These are phyloP conservation scores for Phascolomyces articulosus DNA, from an alignment of 371 early-diverging fungal genomes.

Conservation along the genomic window DNA sequence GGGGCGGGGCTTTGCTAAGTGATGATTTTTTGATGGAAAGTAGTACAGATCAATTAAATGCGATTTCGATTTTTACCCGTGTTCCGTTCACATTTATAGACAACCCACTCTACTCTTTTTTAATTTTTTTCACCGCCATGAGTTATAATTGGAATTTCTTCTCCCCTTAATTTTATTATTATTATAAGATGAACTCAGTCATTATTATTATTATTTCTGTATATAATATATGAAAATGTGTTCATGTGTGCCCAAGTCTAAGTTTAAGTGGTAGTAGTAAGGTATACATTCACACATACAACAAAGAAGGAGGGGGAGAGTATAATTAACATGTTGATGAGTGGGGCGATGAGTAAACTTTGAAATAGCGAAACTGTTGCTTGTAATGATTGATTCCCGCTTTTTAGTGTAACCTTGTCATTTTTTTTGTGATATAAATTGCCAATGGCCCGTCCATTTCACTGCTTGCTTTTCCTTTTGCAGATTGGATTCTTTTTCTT, in stretches of 20 bases:
- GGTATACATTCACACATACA: no score
- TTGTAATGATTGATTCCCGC: conserved; percentile 7
- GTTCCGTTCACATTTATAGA: conserved; percentile 7
- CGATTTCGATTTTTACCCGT: background rate
- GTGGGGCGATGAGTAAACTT: background rate
- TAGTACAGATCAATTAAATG: conserved; percentile 5
- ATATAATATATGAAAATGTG: no score
- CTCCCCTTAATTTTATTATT: no score
- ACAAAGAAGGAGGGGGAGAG: background rate
- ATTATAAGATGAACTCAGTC: conserved; percentile 5
- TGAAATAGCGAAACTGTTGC: background rate
- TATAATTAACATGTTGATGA: no score
- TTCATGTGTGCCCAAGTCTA: no score
- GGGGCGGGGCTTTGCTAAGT: background rate
- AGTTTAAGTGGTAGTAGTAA: no score
- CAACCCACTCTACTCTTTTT: no score
- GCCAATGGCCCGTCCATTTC: conserved; percentile 1
- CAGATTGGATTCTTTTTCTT: conserved; percentile 21
- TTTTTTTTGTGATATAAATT: conserved; percentile 10
- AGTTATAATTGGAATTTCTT: background rate
- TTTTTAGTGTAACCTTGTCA: conserved; percentile 18
- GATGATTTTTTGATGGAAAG: background rate
- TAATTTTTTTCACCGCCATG: background rate
- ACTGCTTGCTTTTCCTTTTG: conserved; percentile 23
- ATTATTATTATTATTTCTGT: no score